Evolutionary conservation across 2,329 filamentous ascomycete genomes (phyloP).

Genomic region (Beauveria varroae): DNA sequence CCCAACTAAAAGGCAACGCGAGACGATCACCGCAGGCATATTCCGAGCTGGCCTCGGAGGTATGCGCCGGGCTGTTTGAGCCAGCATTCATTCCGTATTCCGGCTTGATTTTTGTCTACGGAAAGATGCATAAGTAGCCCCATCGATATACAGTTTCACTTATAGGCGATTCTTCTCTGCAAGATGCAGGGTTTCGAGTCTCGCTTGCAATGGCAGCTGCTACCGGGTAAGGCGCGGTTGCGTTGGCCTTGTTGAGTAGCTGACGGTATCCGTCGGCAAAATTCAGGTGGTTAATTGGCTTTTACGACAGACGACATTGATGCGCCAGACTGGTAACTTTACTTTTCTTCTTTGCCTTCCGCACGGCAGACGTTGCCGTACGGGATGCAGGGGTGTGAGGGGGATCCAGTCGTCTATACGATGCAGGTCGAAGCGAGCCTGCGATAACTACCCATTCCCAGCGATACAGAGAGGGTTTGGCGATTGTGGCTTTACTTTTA

Average conservation of each 20-base stretch:
- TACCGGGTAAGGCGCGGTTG: neutral
- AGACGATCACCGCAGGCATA: neutral
- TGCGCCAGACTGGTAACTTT: neutral
- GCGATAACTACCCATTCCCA: neutral
- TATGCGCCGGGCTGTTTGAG: neutral
- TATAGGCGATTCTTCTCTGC: neutral
- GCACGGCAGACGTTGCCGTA: neutral
- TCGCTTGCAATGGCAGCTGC: neutral
- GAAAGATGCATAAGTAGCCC: neutral
- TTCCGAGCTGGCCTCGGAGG: neutral
- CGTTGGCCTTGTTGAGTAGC: neutral
- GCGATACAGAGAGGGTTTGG: neutral
- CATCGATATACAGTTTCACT: neutral
- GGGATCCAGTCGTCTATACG: neutral
- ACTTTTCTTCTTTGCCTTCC: neutral
- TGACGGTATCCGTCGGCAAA: conserved; percentile 1
- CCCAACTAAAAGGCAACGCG: neutral
- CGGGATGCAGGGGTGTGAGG: neutral
- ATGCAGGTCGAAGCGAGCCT: neutral
- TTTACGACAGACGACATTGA: neutral
- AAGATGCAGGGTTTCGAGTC: neutral
- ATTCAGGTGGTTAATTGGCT: neutral
- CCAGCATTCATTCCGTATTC: neutral
- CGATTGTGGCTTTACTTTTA: conserved; percentile 3
- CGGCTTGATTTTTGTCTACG: neutral